Evolutionary conservation across 805 yeast genomes (phyloP).

Genomic region (Nakazawaea siamensis): DNA sequence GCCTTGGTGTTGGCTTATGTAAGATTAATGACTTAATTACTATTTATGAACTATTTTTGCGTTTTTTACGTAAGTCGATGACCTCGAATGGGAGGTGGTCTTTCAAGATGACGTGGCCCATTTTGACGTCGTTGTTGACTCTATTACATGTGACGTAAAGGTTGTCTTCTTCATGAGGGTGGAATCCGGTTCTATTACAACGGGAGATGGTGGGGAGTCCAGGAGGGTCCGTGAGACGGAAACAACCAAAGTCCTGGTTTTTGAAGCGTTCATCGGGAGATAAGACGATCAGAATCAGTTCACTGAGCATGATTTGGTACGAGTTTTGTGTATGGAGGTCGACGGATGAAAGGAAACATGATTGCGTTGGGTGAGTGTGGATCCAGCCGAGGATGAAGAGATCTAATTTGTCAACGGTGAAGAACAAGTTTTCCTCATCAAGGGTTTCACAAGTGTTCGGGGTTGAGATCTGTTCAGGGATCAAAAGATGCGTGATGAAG

Average conservation of each 20-base stretch:
- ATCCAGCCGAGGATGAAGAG: slow-evolving; percentile 68
- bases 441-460: slow-evolving; percentile 54
- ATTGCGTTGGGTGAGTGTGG: slow-evolving; percentile 67
- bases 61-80: slow-evolving; percentile 35
- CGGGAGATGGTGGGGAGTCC: slow-evolving; percentile 48
- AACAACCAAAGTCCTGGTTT: slow-evolving; percentile 43
- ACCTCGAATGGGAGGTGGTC: slow-evolving; percentile 37
- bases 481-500: slow-evolving; percentile 50
- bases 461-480: slow-evolving; percentile 59
- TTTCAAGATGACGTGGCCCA: slow-evolving; percentile 43
- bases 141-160: slow-evolving; percentile 41
- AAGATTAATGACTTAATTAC: slow-evolving; percentile 53
- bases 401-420: slow-evolving; percentile 44
- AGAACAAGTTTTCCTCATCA: slow-evolving; percentile 51
- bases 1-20: slow-evolving; percentile 91
- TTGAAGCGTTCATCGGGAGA: slow-evolving; percentile 36
- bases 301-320: slow-evolving; percentile 63
- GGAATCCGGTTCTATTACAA: slow-evolving; percentile 46
- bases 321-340: slow-evolving; percentile 64
- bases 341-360: slow-evolving; percentile 60
- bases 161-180: slow-evolving; percentile 47
- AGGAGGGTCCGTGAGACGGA: slow-evolving; percentile 57
- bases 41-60: not conserved
- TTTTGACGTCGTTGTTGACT: slow-evolving; percentile 16
- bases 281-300: slow-evolving; percentile 60